Base-by-base conservation (phyloP, 2,329 filamentous ascomycete genomes). In the Sporothrix protearum region DNA sequence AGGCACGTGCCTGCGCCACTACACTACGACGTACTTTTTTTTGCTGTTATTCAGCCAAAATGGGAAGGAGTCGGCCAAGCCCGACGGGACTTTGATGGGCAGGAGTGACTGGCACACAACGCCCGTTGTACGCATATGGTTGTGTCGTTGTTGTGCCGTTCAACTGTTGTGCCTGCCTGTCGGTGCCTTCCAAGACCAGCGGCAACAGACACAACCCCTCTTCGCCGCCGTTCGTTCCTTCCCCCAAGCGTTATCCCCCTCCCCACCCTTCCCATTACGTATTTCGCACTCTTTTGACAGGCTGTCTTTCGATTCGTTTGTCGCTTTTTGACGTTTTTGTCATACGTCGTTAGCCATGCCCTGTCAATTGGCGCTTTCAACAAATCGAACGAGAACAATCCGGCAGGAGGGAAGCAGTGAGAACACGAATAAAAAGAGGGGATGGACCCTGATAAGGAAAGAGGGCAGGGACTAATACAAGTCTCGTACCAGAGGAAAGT, bases 391-490 rank as follows among this genome's bases (percentile, higher is more conserved):
- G 45, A 66, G 63, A 66, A 49, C 42, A 33, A 47, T 30, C 30
- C 61, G 61, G 57, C 33, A 42, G 7, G 7, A 42, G 33, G 22
- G 39, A 64, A 19, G 61, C 22, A 47, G 39, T 30, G 22, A 47
- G 28, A n/a, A 49, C 28, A 33, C 8, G 14, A 66, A n/a, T n/a
- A 45, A 45, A 49, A 42, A 19, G 22, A 6, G 2, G 67, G 22
- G n/a, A n/a, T 4, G 47, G 19, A 61, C 45, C 70, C 66, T 16
- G 55, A 71, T 68, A 63, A 63, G 64, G 70, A 61, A 71, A 68
- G 70, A 42, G 22, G 2, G 39, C 25, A 49, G 61, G 25, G 67
- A 28, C 22, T 42, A 42, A 69, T 28, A 47, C 25, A 30, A 25
- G 19, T 28, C 10, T 7, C 25, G 16, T 42, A 45, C 7, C 4